Conservation (phyloP, 2,329 filamentous ascomycete species). For the Ascochyta lentis region DNA sequence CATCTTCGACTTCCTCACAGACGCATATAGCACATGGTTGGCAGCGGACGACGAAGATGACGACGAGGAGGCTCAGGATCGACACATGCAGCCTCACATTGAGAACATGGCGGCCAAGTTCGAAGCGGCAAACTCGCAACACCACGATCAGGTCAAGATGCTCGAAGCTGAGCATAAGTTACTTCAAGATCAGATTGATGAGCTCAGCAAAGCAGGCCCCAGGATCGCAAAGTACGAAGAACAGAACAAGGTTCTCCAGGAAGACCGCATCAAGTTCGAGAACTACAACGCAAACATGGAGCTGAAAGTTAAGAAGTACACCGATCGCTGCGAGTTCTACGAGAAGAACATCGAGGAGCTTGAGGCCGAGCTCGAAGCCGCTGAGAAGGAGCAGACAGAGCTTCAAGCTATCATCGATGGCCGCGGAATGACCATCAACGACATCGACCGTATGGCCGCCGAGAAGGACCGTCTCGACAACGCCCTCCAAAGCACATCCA, state of each 20-base stretch:
- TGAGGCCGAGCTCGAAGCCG: constrained; percentile 81
- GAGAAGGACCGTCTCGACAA: constrained; percentile 94
- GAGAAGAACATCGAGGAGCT: constrained; percentile 86
- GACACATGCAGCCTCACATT: constrained; percentile 79
- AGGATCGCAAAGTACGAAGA: constrained; percentile 85
- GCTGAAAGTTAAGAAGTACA: constrained; percentile 87
- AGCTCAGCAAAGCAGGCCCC: constrained; percentile 84
- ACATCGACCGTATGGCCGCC: constrained; percentile 98
- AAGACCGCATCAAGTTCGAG: constrained; percentile 94
- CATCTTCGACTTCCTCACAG: constrained; percentile 89
- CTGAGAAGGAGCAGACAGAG: constrained; percentile 77
- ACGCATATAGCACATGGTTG: constrained; percentile 92
- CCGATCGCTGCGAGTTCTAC: constrained; percentile 78
- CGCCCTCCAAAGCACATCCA: constrained; percentile 77
- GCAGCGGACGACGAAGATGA: constrained; percentile 78
- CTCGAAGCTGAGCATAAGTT: constrained; percentile 86
- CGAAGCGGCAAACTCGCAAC: constrained; percentile 81
- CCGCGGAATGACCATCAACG: constrained; percentile 93
- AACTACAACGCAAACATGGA: constrained; percentile 88
- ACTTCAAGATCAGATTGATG: constrained; percentile 84
- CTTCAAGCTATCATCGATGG: constrained; percentile 88
- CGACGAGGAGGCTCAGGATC: constrained; percentile 74
- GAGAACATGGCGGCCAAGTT: constrained; percentile 88
- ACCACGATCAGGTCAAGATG: constrained; percentile 80
- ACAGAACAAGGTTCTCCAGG: constrained; percentile 90